Evolutionary conservation across 805 yeast species (phyloP), one percentile per base, ranked within the genome.

Genomic region (Brettanomyces nanus): DNA sequence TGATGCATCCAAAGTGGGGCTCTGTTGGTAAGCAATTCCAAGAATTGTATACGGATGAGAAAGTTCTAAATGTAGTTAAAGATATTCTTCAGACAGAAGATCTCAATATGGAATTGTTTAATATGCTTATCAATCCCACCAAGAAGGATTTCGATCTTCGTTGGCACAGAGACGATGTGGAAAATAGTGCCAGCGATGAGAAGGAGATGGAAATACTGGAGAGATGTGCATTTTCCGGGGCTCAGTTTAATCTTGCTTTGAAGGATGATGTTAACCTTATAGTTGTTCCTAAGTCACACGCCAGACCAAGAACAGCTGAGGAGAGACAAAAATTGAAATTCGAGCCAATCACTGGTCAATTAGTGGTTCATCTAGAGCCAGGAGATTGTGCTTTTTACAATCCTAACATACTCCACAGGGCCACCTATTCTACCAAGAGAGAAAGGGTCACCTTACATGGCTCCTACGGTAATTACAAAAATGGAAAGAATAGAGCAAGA

Each of bases 131-230:
- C 45, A 70, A 70, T 43, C 77, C 77, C 3, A 56, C 66, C 38
- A 19, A 32, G 19, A 66, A 72, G 9, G 73, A 70, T 49, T 71
- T 71, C 51, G 75, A 63, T n/a, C 58, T 71, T 44, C 69, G 65
- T 42, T 71, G 76, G 77, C 76, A 71, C 49, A 56, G 76, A 28
- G 76, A 71, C 49, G 63, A 65, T 44, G 68, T 71, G 37, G 61
- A 61, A 39, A 73, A 74, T 10, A 72, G 67, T 21, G 73, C 56
- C 15, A 52, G 66, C 4, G 61, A 58, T 5, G 69, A 65, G 37
- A 68, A 70, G 46, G 77, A 71, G 47, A 60, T 61, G 4, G 54
- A 48, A 31, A 62, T 62, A 41, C 53, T 71, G 35, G 53, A 57
- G 19, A 39, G 50, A 27, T 53, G 63, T 29, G 69, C 71, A 1